Evolutionary conservation across 2,329 filamentous ascomycete genomes (phyloP).

Genomic region (Lachnellula suecica): DNA sequence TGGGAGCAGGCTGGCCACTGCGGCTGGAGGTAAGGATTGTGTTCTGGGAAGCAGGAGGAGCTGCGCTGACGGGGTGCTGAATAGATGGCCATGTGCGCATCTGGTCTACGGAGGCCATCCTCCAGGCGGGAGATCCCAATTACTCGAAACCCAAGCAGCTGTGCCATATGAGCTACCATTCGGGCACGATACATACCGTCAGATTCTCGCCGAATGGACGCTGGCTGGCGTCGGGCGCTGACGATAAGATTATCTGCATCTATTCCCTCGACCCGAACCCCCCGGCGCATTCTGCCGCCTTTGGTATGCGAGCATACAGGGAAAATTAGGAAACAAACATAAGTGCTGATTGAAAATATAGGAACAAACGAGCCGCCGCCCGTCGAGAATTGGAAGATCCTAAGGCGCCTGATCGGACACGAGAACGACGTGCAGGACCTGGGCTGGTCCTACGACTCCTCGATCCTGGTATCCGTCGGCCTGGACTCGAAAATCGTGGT

Average conservation of each 20-base stretch:
- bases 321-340: slow-evolving; percentile 17
- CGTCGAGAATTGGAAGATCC: slow-evolving; percentile 97
- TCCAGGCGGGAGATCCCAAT: slow-evolving; percentile 70
- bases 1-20: slow-evolving; percentile 86
- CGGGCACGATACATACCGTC: slow-evolving; percentile 94
- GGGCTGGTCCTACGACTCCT: slow-evolving; percentile 95
- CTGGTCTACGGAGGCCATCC: slow-evolving; percentile 95
- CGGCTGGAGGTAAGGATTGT: slow-evolving; percentile 86
- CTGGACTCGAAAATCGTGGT: slow-evolving; percentile 97
- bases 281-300: slow-evolving; percentile 73
- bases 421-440: slow-evolving; percentile 99
- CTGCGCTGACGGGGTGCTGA: slow-evolving; percentile 23
- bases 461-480: slow-evolving; percentile 91
- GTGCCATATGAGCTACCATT: slow-evolving; percentile 97
- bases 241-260: slow-evolving; percentile 98
- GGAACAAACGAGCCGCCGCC: slow-evolving; percentile 86
- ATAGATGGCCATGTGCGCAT: slow-evolving; percentile 93
- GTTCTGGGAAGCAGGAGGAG: too few relatives aligned
- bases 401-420: slow-evolving; percentile 89
- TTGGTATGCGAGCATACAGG: slow-evolving; percentile 57
- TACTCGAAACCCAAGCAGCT: slow-evolving; percentile 85
- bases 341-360: slow-evolving; percentile 15
- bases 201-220: slow-evolving; percentile 94
- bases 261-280: slow-evolving; percentile 82
- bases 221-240: slow-evolving; percentile 93